Evolutionary conservation across 1,284 basidiomycete species (phyloP), one percentile per base, ranked within the genome.

Genomic region (Schizophyllum commune): DNA sequence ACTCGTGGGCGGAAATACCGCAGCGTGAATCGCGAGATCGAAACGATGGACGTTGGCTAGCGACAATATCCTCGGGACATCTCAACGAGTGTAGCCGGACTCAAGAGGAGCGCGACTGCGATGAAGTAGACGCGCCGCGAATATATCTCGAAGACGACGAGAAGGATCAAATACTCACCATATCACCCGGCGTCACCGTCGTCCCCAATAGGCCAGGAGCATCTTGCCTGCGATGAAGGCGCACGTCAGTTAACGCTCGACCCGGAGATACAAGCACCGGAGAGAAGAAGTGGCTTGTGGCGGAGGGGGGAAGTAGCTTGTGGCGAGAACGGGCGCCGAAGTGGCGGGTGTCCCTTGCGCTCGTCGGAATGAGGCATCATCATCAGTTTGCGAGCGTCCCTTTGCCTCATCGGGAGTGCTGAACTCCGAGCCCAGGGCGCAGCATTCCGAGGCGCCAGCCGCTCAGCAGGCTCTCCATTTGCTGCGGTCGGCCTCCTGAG

Each of bases 201-300:
- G 93, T 94, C 60, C 92, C 92, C 64, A 94, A 79, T 59, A 94
- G 71, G 3, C 93, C 92, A 57, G 75, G 72, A 62, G 91, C 87
- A 52, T 85, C 80, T 71, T 89, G 86, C 67, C 86, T 79, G 39
- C 39, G 39, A 17, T 13, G 13, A 47, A 47, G 9, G 39, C 39
- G 39, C 39, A 47, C 17, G 39, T 47, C 39, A 47, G 8, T 47
- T 47, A 47, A 17, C 13, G 8, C 8, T 47, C 39, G 2, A 17
- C 2, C 17, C 39, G 39, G 39, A 47, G 17, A 9, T 47, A 4
- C 39, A 17, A 47, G 13, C 39, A 9, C 39, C 39, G 39, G 39
- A 39, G 34, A 39, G 34, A 6, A 13, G 7, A 13, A 39, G 13
- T 39, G 34, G 13, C 34, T n/a, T n/a, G n/a, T n/a, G n/a, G n/a